Base-by-base conservation (phyloP, 768 basidiomycete genomes). In the Mycena rebaudengoi region DNA sequence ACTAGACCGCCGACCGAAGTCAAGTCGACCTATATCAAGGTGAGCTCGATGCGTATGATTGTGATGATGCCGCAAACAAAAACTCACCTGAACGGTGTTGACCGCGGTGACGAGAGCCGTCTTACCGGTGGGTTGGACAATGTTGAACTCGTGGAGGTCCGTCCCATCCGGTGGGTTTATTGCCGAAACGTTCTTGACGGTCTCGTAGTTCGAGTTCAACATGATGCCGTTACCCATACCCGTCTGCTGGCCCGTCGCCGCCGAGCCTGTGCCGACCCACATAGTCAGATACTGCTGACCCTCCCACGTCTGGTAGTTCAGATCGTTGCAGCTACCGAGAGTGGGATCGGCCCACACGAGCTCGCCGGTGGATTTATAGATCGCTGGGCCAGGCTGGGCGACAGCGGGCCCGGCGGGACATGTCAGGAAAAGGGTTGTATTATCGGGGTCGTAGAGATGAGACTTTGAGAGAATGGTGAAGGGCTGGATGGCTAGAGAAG, bases 61-160 rank as follows among this genome's bases (percentile, higher is more conserved):
- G 4, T 14, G n/a, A 41, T 32, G n/a, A n/a, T n/a, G n/a, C n/a
- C 21, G 14, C n/a, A 55, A 21, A 20, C 13, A 12, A 23, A 23
- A 23, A 46, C 53, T 8, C 23, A 65, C 64, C 29, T 51, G 64
- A 43, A 60, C 39, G 3, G 58, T 26, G 29, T 55, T 14, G 28
- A 26, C 54, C 16, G 51, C 50, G 11, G 64, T 50, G 30, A 60
- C 25, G 37, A 65, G 58, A 2, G 46, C 58, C 8, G 64, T 60
- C 52, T 65, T 65, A 30, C 37, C 37, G 13, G 29, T 43, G 5
- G 61, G 45, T 20, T 55, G 29, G n/a, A 50, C 58, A 21, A 64
- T 59, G 21, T 56, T 48, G 46, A 65, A 65, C 25, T 65, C 58
- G 40, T 60, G 64, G 23, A 56, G 8, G 33, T 64, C 63, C 5